Base-by-base conservation (phyloP, 352 stramenopile genomes). In the Phytopythium chamaehyphon region DNA sequence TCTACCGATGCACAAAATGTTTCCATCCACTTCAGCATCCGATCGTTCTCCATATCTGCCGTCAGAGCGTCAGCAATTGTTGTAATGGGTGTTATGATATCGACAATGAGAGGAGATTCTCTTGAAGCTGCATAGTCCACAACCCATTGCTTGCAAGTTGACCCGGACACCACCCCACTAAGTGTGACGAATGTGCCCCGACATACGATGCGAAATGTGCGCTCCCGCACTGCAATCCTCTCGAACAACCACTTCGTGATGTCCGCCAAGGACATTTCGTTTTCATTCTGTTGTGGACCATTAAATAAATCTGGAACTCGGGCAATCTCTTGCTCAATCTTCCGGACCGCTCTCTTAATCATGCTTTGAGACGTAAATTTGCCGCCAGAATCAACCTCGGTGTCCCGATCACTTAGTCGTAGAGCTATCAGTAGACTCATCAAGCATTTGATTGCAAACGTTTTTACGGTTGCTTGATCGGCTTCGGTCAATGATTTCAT, bases 371-470 rank as follows among this genome's bases (percentile, higher is more conserved):
- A 65, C 22, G 74, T 70, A 50, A 76, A 54, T 24, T 69, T 69
- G 21, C 65, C 64, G 2, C 61, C 59, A 19, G 64, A 60, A 2
- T 59, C 58, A 16, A 52, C 67, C 23, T 46, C 52, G 39, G 53
- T 51, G 49, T 86, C 69, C 33, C 40, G 59, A 42, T 87, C 72
- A 39, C 78, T 84, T 23, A 90, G 59, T 22, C 74, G 83, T 19
- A 93, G 57, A 2, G 82, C 73, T 28, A 69, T 64, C 2, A 93
- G 56, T 38, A 93, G 78, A 8, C 74, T 83, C 26, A 86, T 86
- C 14, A 88, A 40, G n/a, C 75, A 93, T 5, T 63, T 57, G 39
- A 91, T 28, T 3, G 76, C 84, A 55, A 83, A 90, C 8, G 55
- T 59, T n/a, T 64, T 72, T 18, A 91, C 66, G 4, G 79, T 51